A percentile compares a stretch with the other conserved stretches of the same genome.
phyloP scores from a whole-genome alignment of 2,329 filamentous ascomycete species.

The Epicoccum nigrum region DNA sequence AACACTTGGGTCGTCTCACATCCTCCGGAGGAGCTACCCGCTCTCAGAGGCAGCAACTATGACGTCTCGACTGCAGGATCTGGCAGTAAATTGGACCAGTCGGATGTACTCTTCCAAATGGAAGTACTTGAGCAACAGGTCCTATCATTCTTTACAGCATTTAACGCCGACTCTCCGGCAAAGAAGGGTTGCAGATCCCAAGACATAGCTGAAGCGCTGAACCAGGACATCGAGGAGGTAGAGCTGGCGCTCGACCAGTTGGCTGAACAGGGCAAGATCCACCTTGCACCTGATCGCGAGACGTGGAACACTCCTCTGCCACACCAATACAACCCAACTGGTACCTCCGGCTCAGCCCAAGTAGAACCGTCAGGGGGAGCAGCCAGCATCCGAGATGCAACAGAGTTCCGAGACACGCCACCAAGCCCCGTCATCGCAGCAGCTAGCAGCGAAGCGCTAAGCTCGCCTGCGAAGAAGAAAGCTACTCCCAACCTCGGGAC shows the following conservation, averaged over 20 bases:
- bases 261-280: slow-evolving; percentile 6
- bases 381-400: slow-evolving; percentile 3
- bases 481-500: background rate
- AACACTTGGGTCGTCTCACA: slow-evolving; percentile 28
- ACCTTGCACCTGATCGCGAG: slow-evolving; percentile 2
- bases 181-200: background rate
- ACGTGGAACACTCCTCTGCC: slow-evolving; percentile 10
- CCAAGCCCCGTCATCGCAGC: slow-evolving; percentile 5
- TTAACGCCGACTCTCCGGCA: background rate
- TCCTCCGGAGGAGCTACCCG: slow-evolving; percentile 15
- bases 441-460: background rate
- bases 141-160: background rate
- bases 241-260: slow-evolving; percentile 9
- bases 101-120: slow-evolving; percentile 11
- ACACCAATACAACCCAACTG: background rate
- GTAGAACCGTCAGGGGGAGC: background rate
- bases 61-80: background rate
- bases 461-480: background rate
- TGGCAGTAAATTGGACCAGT: background rate
- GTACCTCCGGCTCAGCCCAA: background rate
- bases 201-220: background rate
- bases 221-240: background rate
- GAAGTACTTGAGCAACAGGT: slow-evolving; percentile 5
- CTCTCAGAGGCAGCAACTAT: background rate
- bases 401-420: slow-evolving; percentile 8